phyloP scores from a whole-genome alignment of 352 stramenopile species.

The Blastocystis sp. region DNA sequence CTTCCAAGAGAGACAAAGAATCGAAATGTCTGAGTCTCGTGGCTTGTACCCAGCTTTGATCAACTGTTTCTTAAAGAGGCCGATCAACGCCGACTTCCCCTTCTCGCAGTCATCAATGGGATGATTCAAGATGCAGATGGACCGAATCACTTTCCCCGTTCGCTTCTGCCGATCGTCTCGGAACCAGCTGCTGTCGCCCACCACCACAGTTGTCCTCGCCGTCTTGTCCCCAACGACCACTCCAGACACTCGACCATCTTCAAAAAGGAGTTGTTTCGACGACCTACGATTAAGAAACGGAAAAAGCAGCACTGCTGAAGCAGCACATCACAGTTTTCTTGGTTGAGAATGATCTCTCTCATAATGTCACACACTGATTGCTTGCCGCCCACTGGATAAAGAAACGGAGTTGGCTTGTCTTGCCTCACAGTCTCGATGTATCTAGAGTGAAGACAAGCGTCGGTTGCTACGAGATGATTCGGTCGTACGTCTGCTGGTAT shows the following conservation, averaged over 20 bases:
- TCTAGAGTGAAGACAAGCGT: background rate
- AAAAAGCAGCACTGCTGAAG: background rate
- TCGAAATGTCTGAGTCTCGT: slow-evolving; percentile 81
- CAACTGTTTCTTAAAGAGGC: slow-evolving; percentile 85
- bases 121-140: slow-evolving; percentile 98
- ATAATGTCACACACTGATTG: background rate
- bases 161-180: slow-evolving; percentile 81
- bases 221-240: slow-evolving; percentile 79
- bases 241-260: slow-evolving; percentile 84
- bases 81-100: slow-evolving; percentile 92
- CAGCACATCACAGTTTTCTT: slow-evolving; percentile 1
- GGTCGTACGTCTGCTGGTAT: slow-evolving; percentile 82
- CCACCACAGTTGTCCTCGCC: slow-evolving; percentile 91
- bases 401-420: background rate
- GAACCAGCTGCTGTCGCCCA: slow-evolving; percentile 98
- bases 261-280: slow-evolving; percentile 63
- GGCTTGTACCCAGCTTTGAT: slow-evolving; percentile 25
- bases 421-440: background rate
- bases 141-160: slow-evolving; percentile 88
- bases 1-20: slow-evolving; percentile 86
- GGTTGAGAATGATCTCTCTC: background rate
- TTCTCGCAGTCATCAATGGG: slow-evolving; percentile 88
- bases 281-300: background rate
- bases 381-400: slow-evolving; percentile 28
- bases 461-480: background rate